Evolutionary conservation across 257 asterid species (phyloP).

Genomic region (Solanum sitiens): DNA sequence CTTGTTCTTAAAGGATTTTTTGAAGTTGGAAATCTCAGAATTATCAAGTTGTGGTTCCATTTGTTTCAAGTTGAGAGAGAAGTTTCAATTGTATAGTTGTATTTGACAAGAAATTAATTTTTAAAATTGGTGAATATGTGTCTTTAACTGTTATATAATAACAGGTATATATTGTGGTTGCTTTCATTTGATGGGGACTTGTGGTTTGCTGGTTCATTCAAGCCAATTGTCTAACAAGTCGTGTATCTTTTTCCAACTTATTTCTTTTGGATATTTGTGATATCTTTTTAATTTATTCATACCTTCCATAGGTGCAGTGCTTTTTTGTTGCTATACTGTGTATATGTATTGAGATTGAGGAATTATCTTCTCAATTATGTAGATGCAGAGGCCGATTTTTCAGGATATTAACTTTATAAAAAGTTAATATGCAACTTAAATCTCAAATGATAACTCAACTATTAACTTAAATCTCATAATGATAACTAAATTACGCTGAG

Average conservation of each 20-base stretch:
- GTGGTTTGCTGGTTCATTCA: conserved; percentile 9
- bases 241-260: not conserved
- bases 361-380: not conserved
- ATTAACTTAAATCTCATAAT: not conserved
- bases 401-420: not conserved
- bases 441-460: not conserved
- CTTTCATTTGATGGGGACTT: conserved; percentile 13
- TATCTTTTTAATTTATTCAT: not conserved
- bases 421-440: not conserved
- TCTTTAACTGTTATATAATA: conserved; percentile 10
- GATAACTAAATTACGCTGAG: not conserved
- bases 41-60: conserved; percentile 35
- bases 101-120: not conserved
- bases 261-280: not conserved
- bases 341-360: not conserved
- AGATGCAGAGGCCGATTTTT: not conserved
- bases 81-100: not conserved
- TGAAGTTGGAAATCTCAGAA: not conserved
- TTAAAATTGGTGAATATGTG: conserved; percentile 3
- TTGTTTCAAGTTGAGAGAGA: not conserved
- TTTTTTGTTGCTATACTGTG: not conserved
- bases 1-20: conserved; percentile 9
- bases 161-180: conserved; percentile 6
- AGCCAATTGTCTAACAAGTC: not conserved
- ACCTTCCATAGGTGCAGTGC: not conserved